phyloP scores from a whole-genome alignment of 352 stramenopile species.

The Aphanomyces invadans region DNA sequence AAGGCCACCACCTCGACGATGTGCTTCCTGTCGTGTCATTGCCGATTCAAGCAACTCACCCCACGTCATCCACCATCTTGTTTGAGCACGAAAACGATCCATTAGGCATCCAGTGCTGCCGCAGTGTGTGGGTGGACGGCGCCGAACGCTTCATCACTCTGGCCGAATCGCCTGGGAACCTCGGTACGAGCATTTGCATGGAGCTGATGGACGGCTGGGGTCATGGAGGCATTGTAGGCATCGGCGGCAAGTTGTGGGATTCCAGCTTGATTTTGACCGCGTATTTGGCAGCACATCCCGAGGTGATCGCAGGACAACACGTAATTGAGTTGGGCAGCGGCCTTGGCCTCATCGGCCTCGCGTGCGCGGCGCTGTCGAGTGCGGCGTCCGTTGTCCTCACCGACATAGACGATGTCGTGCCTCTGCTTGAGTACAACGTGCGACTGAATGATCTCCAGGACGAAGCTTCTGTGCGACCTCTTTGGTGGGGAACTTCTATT shows the following conservation, averaged over 20 bases:
- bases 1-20: conserved; percentile 17
- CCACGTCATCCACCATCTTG: conserved; percentile 19
- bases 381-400: conserved; percentile 52
- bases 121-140: conserved; percentile 42
- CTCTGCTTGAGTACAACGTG: conserved; percentile 73
- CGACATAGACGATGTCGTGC: conserved; percentile 66
- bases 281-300: conserved; percentile 39
- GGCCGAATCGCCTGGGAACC: conserved; percentile 60
- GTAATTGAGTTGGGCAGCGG: conserved; percentile 71
- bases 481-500: conserved; percentile 50
- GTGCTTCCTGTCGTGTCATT: conserved; percentile 63
- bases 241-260: conserved; percentile 79
- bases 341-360: conserved; percentile 66
- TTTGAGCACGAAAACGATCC: conserved; percentile 27
- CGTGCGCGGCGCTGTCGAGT: conserved; percentile 47
- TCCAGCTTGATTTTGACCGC: conserved; percentile 64
- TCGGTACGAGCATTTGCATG: no score
- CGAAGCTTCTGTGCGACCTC: conserved; percentile 28
- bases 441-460: conserved; percentile 41
- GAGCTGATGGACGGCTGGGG: no score
- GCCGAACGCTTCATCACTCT: conserved; percentile 52
- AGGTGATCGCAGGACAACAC: conserved; percentile 36
- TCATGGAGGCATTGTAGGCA: conserved; percentile 33
- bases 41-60: conserved; percentile 36
- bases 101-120: conserved; percentile 67